Percentiles rank a stretch among this genome's conserved stretches.
Evolutionary conservation across 495 filamentous ascomycete species (phyloP).

Genomic region (Xylaria grammica): DNA sequence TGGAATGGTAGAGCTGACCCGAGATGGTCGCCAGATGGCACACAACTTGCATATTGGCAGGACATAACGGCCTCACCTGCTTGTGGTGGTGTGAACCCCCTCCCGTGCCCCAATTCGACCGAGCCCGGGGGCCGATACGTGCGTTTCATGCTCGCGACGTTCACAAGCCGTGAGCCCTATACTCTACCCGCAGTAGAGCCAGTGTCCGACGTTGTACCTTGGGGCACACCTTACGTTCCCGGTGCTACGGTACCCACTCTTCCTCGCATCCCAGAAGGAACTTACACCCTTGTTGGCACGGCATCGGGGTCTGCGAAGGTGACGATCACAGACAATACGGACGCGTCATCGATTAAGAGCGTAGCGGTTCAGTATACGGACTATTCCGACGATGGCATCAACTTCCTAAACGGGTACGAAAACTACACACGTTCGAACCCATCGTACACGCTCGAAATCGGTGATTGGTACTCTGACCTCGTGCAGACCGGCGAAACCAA

Average conservation of each 20-base stretch:
- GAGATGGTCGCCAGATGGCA: constrained; percentile 32
- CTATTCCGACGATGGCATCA: neutral
- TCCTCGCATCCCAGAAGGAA: neutral
- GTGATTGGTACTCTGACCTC: neutral
- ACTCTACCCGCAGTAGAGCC: neutral
- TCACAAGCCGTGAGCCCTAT: neutral
- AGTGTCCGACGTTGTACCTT: neutral
- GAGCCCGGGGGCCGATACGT: neutral
- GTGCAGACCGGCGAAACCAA: neutral
- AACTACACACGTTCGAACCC: neutral
- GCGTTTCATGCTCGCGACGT: neutral
- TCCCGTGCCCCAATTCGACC: neutral
- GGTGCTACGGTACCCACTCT: neutral
- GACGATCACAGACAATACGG: neutral
- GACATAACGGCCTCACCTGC: neutral
- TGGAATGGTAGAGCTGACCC: constrained; percentile 39
- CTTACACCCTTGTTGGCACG: neutral
- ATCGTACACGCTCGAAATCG: neutral
- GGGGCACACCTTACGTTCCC: neutral
- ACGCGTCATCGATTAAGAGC: neutral
- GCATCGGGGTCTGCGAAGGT: neutral
- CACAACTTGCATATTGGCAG: constrained; percentile 31
- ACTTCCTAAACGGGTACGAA: neutral
- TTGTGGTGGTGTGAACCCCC: neutral
- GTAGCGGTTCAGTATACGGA: neutral